Evolutionary conservation across 768 basidiomycete genomes (phyloP).

Genomic region (Leccinum arenicola): DNA sequence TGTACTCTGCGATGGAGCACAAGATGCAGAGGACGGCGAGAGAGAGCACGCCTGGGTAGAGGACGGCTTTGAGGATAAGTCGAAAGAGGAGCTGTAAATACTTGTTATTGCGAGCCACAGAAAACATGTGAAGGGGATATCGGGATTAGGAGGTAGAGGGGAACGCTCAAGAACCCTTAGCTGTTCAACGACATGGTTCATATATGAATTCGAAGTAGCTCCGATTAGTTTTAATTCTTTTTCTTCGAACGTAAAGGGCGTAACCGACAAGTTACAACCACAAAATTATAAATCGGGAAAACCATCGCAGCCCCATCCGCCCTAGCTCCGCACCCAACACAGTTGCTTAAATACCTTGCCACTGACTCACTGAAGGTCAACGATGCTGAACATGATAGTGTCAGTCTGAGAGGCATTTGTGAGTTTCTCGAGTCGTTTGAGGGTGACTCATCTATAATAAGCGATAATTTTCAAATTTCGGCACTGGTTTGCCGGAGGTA

Average conservation of each 20-base stretch:
- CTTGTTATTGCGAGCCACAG: not conserved
- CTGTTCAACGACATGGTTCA: no score
- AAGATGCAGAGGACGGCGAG: slow-evolving; percentile 3
- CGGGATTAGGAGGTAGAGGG: not conserved
- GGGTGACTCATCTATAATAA: not conserved
- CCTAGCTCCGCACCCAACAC: no score
- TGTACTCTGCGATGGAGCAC: slow-evolving; percentile 10
- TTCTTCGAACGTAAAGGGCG: no score
- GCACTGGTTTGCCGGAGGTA: not conserved
- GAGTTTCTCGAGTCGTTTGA: not conserved
- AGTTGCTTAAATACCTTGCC: not conserved
- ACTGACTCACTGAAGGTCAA: not conserved
- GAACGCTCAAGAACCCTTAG: no score
- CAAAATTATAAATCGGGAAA: no score
- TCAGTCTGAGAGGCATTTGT: no score
- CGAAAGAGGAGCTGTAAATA: not conserved
- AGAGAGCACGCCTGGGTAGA: not conserved
- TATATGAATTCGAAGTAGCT: no score
- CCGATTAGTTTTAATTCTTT: no score
- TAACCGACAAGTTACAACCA: no score
- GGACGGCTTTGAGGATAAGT: not conserved
- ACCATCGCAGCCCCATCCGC: no score
- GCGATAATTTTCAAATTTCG: not conserved
- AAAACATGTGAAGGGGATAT: slow-evolving; percentile 2
- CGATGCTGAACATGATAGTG: not conserved